Conservation (phyloP, 1,284 basidiomycete species). For the Irpex sp. region DNA sequence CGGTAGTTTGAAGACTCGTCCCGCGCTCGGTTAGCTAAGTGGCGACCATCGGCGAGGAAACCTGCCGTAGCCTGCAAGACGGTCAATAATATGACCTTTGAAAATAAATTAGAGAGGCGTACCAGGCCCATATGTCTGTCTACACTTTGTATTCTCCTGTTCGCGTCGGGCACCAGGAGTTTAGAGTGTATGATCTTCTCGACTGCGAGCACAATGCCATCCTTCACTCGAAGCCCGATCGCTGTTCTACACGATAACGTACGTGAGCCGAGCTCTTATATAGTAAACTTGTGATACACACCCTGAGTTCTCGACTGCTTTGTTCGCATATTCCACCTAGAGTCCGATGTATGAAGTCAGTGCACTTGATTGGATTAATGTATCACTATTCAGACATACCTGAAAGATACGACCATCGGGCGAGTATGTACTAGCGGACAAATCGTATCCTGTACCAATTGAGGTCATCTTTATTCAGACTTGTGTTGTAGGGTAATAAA, state of each 20-base stretch:
- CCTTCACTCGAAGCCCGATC: conserved; percentile 92
- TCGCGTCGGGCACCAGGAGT: conserved; percentile 93
- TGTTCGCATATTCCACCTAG: conserved; percentile 98
- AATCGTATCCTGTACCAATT: conserved; percentile 98
- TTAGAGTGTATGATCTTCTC: conserved; percentile 99
- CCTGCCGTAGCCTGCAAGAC: conserved; percentile 87
- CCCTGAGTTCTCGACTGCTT: conserved; percentile 99
- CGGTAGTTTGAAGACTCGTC: conserved; percentile 88
- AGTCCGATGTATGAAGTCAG: neutral
- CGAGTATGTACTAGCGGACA: conserved; percentile 98
- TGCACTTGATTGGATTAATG: neutral
- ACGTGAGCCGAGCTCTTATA: neutral
- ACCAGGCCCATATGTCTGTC: conserved; percentile 96
- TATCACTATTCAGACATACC: conserved; percentile 48
- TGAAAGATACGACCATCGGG: conserved; percentile 99
- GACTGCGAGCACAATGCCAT: conserved; percentile 94
- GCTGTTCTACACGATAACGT: conserved; percentile 69
- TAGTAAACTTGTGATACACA: conserved; percentile 39
- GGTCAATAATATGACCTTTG: neutral
- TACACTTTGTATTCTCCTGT: conserved; percentile 93
- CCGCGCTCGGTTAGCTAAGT: conserved; percentile 87
- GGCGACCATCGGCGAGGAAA: conserved; percentile 93
- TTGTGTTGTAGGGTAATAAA: conserved; percentile 11
- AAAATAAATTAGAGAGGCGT: neutral
- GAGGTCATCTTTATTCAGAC: conserved; percentile 79